These are phyloP conservation scores for Xylaria telfairii DNA, from an alignment of 495 filamentous ascomycete genomes.

Conservation along the genomic window DNA sequence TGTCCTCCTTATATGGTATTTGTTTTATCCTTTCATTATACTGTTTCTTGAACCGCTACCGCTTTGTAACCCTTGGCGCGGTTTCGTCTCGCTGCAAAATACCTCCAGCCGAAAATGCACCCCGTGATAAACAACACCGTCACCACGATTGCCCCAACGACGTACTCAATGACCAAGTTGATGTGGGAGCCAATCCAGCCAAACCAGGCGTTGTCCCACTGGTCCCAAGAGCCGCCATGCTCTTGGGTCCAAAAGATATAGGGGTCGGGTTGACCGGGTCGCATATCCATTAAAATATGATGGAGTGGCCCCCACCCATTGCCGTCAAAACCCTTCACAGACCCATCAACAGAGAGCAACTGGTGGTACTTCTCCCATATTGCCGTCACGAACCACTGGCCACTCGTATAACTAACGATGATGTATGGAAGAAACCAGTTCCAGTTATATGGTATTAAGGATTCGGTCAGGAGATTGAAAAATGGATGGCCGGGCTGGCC, in stretches of 20 bases:
- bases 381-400: constrained; percentile 79
- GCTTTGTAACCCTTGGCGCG: background rate
- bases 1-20: background rate
- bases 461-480: constrained; percentile 75
- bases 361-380: constrained; percentile 75
- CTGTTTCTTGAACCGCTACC: background rate
- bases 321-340: constrained; percentile 22
- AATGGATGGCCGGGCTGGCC: constrained; percentile 78
- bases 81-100: background rate
- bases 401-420: constrained; percentile 84
- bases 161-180: background rate
- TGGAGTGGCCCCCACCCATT: constrained; percentile 29
- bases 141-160: background rate
- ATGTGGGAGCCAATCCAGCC: constrained; percentile 10
- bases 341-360: constrained; percentile 7
- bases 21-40: background rate
- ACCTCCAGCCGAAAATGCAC: background rate
- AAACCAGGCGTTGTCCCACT: constrained; percentile 44
- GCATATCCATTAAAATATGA: constrained; percentile 52
- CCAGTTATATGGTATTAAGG: constrained; percentile 71
- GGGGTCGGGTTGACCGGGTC: constrained; percentile 40
- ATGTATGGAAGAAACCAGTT: constrained; percentile 83
- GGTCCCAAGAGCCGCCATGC: constrained; percentile 51
- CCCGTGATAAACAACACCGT: background rate
- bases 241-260: constrained; percentile 52